A percentile compares a stretch with the other conserved stretches of the same genome.
phyloP scores from a whole-genome alignment of 2,329 filamentous ascomycete species.

The Hypoxylon sp. region DNA sequence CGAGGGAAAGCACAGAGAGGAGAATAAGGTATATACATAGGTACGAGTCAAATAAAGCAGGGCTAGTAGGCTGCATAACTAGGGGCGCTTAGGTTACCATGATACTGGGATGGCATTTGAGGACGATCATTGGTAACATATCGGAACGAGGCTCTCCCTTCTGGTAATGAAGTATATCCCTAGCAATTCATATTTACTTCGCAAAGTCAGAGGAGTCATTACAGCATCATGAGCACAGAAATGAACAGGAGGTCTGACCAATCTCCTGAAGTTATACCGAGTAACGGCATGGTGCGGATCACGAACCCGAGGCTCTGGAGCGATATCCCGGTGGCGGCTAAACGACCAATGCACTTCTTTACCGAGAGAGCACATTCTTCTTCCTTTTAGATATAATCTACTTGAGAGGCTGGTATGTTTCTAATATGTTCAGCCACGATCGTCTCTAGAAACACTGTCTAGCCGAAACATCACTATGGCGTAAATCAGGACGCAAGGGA shows the following conservation, averaged over 20 bases:
- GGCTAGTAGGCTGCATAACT: neutral
- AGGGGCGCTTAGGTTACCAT: neutral
- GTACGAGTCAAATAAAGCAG: neutral
- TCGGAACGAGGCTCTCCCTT: neutral
- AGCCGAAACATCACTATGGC: slow-evolving; percentile 1
- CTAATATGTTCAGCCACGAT: neutral
- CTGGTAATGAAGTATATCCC: neutral
- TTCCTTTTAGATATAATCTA: neutral
- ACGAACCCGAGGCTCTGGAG: slow-evolving; percentile 8
- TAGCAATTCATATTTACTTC: neutral
- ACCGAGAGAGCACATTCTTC: slow-evolving; percentile 5
- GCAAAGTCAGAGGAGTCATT: neutral
- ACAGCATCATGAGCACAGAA: neutral
- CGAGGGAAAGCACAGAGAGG: neutral
- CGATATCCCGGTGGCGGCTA: slow-evolving; percentile 27
- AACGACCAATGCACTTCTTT: slow-evolving; percentile 22
- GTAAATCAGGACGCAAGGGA: slow-evolving; percentile 29
- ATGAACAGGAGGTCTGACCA: slow-evolving; percentile 37
- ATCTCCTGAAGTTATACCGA: slow-evolving; percentile 16
- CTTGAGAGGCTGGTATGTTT: slow-evolving; percentile 8
- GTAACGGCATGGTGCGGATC: slow-evolving; percentile 8
- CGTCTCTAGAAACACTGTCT: neutral
- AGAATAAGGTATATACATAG: neutral
- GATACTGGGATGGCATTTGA: neutral
- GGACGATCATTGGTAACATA: neutral